Evolutionary conservation across 495 filamentous ascomycete genomes (phyloP), one percentile per base, ranked within the genome.

Genomic region (Aspergillus biplanus): DNA sequence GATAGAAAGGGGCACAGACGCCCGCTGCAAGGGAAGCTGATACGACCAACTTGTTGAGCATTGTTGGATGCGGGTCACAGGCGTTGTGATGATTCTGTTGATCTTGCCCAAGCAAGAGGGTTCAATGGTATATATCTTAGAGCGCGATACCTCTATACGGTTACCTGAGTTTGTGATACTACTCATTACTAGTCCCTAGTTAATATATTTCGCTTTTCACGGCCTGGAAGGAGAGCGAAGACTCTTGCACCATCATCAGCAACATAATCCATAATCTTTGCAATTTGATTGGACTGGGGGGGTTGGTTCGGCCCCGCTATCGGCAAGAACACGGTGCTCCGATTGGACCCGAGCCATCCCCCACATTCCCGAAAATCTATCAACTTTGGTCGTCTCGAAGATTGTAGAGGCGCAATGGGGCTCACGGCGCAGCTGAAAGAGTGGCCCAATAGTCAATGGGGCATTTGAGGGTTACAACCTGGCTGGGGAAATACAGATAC

Each of bases 381-480:
- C 11, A 44, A n/a, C 11, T 4, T 44, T 44, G 39, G 39, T n/a
- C 50, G 72, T 69, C 6, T 70, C 69, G 0, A 69, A 63, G n/a
- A 73, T 76, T 32, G 57, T 71, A 9, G 62, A 73, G 16, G 48
- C 15, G 0, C 59, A 59, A 52, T 76, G 71, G 70, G 54, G 7
- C 52, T 74, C 32, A 37, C 58, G 6, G 9, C 63, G 1, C 54
- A 61, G 8, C 56, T 71, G 7, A 37, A 58, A 66, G 18, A 63
- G 62, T 0, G 62, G 62, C 4, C 56, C 66, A 16, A 70, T 74
- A 62, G 61, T 70, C 4, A 71, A 76, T 35, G 65, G 69, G 27
- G 71, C 67, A 2, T 73, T 76, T 15, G 66, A 68, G 21, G 64
- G 72, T 12, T 76, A 76, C 57, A 67, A 73, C 49, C 65, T 64